phyloP scores from a whole-genome alignment of 257 asterid genomes.

The Forsythia viridissima region DNA sequence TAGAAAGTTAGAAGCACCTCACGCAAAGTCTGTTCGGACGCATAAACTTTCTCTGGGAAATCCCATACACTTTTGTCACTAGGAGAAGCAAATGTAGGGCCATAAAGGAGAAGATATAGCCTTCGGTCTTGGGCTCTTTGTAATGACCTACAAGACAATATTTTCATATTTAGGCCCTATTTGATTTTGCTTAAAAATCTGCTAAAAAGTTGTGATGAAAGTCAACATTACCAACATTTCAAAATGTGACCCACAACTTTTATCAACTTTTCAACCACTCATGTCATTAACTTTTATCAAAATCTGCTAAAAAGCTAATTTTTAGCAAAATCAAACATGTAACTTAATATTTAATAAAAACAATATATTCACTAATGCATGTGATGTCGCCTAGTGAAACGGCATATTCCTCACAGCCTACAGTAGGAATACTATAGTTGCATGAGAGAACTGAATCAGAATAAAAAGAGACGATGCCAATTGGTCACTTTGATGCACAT shows the following conservation, averaged over 20 bases:
- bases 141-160: conserved; percentile 61
- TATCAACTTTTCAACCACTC: no score
- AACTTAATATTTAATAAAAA: not conserved
- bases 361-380: conserved; percentile 2
- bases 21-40: conserved; percentile 76
- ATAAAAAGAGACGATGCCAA: not conserved
- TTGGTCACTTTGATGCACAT: not conserved
- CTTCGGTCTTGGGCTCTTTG: conserved; percentile 88
- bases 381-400: not conserved
- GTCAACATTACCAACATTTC: no score
- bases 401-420: not conserved
- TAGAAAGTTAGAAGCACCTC: conserved; percentile 44
- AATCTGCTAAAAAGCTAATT: no score
- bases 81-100: conserved; percentile 51
- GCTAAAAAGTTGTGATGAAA: no score
- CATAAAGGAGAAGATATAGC: conserved; percentile 82
- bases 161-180: not conserved
- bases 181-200: no score
- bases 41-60: conserved; percentile 85
- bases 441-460: not conserved
- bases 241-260: no score
- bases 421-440: not conserved
- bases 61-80: conserved; percentile 74
- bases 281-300: no score
- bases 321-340: no score